phyloP scores from a whole-genome alignment of 148 eudicot genomes.

The Cornus kousa region DNA sequence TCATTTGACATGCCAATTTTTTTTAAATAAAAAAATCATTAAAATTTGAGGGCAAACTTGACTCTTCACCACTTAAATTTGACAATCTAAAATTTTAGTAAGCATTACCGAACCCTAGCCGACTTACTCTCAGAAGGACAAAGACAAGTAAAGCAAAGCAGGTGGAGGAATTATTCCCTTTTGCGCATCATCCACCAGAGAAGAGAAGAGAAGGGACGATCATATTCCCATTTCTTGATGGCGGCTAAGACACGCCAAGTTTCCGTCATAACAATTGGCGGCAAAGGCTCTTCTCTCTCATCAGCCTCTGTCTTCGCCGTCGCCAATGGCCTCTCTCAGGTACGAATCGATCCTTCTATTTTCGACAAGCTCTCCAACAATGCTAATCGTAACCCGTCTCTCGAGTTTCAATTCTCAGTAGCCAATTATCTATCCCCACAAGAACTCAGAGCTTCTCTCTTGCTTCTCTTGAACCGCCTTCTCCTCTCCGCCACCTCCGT shows the following conservation, averaged over 20 bases:
- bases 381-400: slow-evolving; percentile 13
- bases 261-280: slow-evolving; percentile 51
- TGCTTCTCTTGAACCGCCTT: slow-evolving; percentile 48
- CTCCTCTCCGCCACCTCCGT: slow-evolving; percentile 33
- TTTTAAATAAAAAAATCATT: no score
- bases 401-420: slow-evolving; percentile 33
- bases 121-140: no score
- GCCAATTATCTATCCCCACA: slow-evolving; percentile 45
- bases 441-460: slow-evolving; percentile 60
- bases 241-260: slow-evolving; percentile 26
- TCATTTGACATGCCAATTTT: no score
- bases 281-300: slow-evolving; percentile 63
- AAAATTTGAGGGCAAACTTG: no score
- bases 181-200: no score
- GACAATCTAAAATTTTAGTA: no score
- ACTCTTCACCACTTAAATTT: no score
- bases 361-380: slow-evolving; percentile 41
- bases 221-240: background rate
- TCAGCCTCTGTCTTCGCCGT: slow-evolving; percentile 50
- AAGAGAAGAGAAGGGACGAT: no score
- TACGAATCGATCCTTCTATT: slow-evolving; percentile 56
- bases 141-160: background rate
- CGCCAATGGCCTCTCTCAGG: slow-evolving; percentile 41
- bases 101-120: no score
- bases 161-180: background rate